Base-by-base conservation (phyloP, 306 rosid genomes). In the Clitoria ternatea region DNA sequence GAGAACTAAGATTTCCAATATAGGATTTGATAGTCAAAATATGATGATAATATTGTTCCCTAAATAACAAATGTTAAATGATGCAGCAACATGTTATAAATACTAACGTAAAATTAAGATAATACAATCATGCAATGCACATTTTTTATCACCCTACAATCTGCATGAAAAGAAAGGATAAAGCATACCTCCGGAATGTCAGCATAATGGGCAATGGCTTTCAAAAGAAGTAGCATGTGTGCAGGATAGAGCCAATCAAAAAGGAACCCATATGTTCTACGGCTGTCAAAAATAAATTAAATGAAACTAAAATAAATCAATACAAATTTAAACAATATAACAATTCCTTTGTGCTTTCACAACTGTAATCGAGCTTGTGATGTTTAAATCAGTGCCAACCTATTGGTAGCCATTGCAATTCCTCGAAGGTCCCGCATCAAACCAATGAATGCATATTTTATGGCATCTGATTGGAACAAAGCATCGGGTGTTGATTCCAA, bases 161-260 rank as follows among this genome's bases (percentile, higher is more conserved):
- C 20, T n/a, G 26, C 54, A 55, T 29, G 42, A 17, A 45, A 69
- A 62, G 20, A 33, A 70, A 53, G 44, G 40, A 45, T 40, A 62
- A 66, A 26, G 61, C 78, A 37, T 77, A 92, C 97, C 96, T 89
- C 96, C 17, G 97, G 94, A 72, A 87, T 82, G 72, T 89, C 96
- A 37, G 88, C 85, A 89, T 89, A 92, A 29, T 84, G 86, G 18
- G 86, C 72, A 81, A 86, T 80, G 70, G 90, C 89, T 81, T 80
- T 92, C 85, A 86, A 82, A 79, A 92, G 81, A 73, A 89, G 85
- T 30, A 85, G 88, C 92, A 89, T 81, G 72, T 74, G 92, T 20
- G 89, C 87, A 48, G 98, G 96, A 75, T 92, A 92, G 40, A 92
- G 82, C 98, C 98, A 92, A 87, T 89, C 96, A 87, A 92, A 92